Evolutionary conservation across 306 rosid species (phyloP).

Genomic region (Argentina anserina): DNA sequence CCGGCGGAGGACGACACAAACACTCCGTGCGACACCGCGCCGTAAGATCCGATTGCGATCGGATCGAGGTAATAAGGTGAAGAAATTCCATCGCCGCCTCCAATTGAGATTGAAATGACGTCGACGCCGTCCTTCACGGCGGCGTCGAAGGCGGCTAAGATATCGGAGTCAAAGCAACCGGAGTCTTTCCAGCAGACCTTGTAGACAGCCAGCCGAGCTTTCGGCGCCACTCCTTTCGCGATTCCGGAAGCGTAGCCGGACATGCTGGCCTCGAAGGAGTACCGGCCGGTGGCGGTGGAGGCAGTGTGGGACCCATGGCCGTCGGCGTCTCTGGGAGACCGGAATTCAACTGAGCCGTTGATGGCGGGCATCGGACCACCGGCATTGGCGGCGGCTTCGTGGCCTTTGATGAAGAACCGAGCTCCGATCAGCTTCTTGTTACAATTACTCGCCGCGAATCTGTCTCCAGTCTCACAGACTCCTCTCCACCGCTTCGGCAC

Average conservation of each 20-base stretch:
- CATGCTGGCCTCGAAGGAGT: constrained; percentile 68
- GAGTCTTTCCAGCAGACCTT: constrained; percentile 89
- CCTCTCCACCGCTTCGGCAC: constrained; percentile 83
- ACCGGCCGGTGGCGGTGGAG: constrained; percentile 76
- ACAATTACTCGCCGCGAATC: constrained; percentile 50
- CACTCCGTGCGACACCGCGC: constrained; percentile 67
- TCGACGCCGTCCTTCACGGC: constrained; percentile 83
- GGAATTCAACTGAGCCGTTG: constrained; percentile 66
- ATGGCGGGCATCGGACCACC: constrained; percentile 49
- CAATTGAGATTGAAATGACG: constrained; percentile 77
- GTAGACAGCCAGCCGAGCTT: constrained; percentile 72
- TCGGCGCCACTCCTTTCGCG: constrained; percentile 88
- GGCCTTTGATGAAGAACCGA: constrained; percentile 74
- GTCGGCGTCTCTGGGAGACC: constrained; percentile 89
- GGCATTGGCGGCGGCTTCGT: constrained; percentile 44
- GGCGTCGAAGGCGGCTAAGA: constrained; percentile 66
- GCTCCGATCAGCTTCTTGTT: constrained; percentile 77
- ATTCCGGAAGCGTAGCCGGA: constrained; percentile 77
- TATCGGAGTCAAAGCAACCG: constrained; percentile 87
- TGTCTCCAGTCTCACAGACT: constrained; percentile 57
- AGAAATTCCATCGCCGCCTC: constrained; percentile 75
- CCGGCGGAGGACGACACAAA: constrained; percentile 84
- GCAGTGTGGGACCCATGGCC: constrained; percentile 98
- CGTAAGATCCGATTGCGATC: constrained; percentile 81
- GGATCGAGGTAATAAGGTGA: constrained; percentile 84